Conservation (phyloP, 805 yeast genomes). For the Ogataea haglerorum region DNA sequence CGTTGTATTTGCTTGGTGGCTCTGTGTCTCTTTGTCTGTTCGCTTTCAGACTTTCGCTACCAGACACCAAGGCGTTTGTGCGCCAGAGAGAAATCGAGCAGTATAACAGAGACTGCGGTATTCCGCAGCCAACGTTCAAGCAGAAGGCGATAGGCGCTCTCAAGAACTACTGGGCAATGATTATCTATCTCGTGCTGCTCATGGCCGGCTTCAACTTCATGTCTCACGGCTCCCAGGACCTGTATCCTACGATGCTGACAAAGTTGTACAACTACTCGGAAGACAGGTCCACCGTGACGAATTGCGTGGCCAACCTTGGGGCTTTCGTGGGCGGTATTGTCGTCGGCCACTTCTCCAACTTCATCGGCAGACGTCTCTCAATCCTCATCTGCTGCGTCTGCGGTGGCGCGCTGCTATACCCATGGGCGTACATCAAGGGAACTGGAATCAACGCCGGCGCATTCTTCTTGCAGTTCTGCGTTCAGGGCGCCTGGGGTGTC, state of each 20-base stretch:
- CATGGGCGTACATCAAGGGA: conserved; percentile 51
- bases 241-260: conserved; percentile 53
- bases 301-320: conserved; percentile 56
- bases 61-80: conserved; percentile 53
- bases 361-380: conserved; percentile 53
- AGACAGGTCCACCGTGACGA: conserved; percentile 51
- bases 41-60: conserved; percentile 40
- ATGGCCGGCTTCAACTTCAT: conserved; percentile 64
- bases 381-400: conserved; percentile 48
- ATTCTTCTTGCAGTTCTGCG: conserved; percentile 58
- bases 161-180: conserved; percentile 54
- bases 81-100: conserved; percentile 37
- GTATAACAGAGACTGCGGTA: conserved; percentile 30
- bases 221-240: conserved; percentile 64
- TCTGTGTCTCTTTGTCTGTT: conserved; percentile 46
- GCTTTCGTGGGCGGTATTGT: conserved; percentile 55
- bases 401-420: conserved; percentile 62
- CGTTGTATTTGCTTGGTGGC: conserved; percentile 68
- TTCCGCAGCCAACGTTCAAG: conserved; percentile 32
- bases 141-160: conserved; percentile 36
- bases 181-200: conserved; percentile 52
- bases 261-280: conserved; percentile 41
- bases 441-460: conserved; percentile 55
- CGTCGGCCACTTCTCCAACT: conserved; percentile 53
- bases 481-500: conserved; percentile 71